Base-by-base conservation (phyloP, 805 yeast genomes). In the Komagataella mondaviorum region DNA sequence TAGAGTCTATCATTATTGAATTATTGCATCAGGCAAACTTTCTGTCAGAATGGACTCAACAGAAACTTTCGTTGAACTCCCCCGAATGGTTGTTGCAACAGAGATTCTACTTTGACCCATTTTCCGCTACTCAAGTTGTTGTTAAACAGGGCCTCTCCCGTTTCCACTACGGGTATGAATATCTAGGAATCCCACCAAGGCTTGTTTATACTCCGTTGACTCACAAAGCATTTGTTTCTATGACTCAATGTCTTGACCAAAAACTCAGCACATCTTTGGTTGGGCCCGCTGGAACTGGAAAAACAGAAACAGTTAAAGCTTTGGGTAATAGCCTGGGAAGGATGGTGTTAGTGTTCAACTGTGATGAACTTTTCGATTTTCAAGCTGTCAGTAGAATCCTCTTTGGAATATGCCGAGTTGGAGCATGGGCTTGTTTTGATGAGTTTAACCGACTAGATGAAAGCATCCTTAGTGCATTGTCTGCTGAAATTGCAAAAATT, bases 281-380 rank as follows among this genome's bases (percentile, higher is more conserved):
- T 64, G 98, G 98, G 0, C 97, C 98, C 1, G 96, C 98, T 2
- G 98, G 98, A 46, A 91, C 98, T 0, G 98, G 98, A 56, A 91
- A 91, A 61, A 91, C 98, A 0, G 98, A 91, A 62, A 76, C 95
- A 0, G 75, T 91, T 23, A 91, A 91, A 62, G 86, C 95, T 0
- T 68, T 90, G 30, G 96, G 93, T 1, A 80, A 80, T 46, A 79
- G 78, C 44, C 67, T 91, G 6, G 98, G 98, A 6, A 74, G 80
- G 53, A 77, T 80, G 77, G 96, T 88, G 0, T 63, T 85, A 8
- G 96, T 91, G 0, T 90, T 91, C 63, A 83, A 88, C 61, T 91
- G 98, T 68, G 98, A 91, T 59, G 96, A 90, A 49, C 69, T 86
- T 0, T 91, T 88, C 68, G 96, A 90, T 59, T 85, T 76, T 59